Evolutionary conservation across 2,329 filamentous ascomycete species (phyloP), one percentile per base, ranked within the genome.

Genomic region (Fusarium continuum): DNA sequence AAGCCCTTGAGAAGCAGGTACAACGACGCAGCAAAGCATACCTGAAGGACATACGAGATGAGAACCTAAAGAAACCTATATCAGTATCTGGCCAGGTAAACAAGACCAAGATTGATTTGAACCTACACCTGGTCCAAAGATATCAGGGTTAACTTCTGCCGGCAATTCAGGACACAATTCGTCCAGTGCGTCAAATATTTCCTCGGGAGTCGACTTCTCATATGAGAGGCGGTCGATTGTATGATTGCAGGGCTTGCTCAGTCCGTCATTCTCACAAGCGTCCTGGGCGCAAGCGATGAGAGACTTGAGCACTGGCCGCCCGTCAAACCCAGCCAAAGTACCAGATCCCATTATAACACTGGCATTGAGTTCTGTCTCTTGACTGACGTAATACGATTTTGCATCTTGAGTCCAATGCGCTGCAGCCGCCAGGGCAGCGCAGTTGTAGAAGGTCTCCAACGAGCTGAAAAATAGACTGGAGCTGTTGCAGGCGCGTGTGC

Each of bases 361-460:
- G 2, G 74, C 76, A 61, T 77, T 77, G 50, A 64, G 64, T 65
- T 77, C 76, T 2, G 76, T 74, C 58, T 74, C 73, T 3, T 67
- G 61, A 19, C 63, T 71, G 34, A 77, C 60, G 47, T 73, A 72
- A 48, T 73, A 77, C 11, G 55, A 51, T 11, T 60, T 65, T 2
- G 55, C 58, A n/a, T 75, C 71, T 16, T 65, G 65, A 6, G 71
- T 72, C 73, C 75, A 75, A 65, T 76, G 72, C 13, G 71, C 65
- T 9, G 77, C 71, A 5, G 75, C 72, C 5, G 76, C 70, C 19
- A 77, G 58, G 4, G 76, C 74, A 19, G 74, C 74, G 39, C 76
- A 78, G 61, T 78, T 77, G 68, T 77, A 77, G 40, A 78, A 77
- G 1, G 74, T 76, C 56, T 78, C 76, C 6, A 76, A 57, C 2